Evolutionary conservation across 805 yeast genomes (phyloP).

Genomic region (Blastobotrys americana): DNA sequence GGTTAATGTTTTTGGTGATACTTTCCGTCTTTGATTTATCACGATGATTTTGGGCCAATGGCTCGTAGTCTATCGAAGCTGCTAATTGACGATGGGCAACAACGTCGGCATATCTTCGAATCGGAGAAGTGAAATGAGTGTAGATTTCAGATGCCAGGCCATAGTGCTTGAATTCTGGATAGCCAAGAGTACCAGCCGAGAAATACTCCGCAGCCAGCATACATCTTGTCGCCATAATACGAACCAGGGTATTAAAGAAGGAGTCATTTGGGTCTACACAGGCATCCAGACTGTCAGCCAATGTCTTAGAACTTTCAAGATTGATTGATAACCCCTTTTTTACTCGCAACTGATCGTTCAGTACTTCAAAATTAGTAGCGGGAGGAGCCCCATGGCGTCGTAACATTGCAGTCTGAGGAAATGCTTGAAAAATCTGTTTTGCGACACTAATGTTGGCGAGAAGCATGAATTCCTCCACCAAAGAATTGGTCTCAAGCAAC

Average conservation of each 20-base stretch:
- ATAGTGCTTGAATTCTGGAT: slow-evolving; percentile 89
- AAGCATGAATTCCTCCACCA: slow-evolving; percentile 98
- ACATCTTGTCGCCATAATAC: slow-evolving; percentile 97
- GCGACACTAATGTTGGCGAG: slow-evolving; percentile 96
- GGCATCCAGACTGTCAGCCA: slow-evolving; percentile 89
- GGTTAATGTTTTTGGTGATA: slow-evolving; percentile 82
- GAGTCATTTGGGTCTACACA: slow-evolving; percentile 79
- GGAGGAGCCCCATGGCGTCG: slow-evolving; percentile 99
- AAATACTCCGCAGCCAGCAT: slow-evolving; percentile 99
- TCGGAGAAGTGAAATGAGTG: slow-evolving; percentile 98
- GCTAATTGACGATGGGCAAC: slow-evolving; percentile 97
- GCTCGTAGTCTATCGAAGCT: slow-evolving; percentile 94
- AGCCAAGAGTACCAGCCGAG: slow-evolving; percentile 81
- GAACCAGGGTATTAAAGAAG: slow-evolving; percentile 83
- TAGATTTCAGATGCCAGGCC: slow-evolving; percentile 96
- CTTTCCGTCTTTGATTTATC: slow-evolving; percentile 86
- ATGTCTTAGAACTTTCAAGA: slow-evolving; percentile 76
- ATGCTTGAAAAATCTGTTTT: slow-evolving; percentile 80
- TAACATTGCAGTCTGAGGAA: slow-evolving; percentile 96
- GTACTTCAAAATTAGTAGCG: slow-evolving; percentile 77
- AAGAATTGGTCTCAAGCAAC: slow-evolving; percentile 81
- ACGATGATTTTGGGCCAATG: slow-evolving; percentile 70
- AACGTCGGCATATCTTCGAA: slow-evolving; percentile 95
- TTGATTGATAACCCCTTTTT: slow-evolving; percentile 71
- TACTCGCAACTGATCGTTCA: slow-evolving; percentile 81